Base-by-base conservation (phyloP, 352 stramenopile genomes). In the Phytopythium kandeliae region DNA sequence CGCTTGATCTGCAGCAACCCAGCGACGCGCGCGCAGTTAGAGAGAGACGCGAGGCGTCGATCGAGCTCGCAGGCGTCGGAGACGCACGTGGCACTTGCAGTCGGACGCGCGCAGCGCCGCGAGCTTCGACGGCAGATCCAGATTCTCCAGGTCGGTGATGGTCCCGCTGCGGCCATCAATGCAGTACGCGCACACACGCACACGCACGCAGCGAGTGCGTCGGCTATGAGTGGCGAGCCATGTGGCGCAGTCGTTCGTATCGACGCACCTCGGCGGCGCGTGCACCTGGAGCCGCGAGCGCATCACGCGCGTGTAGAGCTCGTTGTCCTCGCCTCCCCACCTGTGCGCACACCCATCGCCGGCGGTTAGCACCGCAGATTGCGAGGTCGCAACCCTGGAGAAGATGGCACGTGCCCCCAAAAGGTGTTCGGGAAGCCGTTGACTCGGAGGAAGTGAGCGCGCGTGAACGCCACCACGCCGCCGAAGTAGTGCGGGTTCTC, bases 391-490 rank as follows among this genome's bases (percentile, higher is more conserved):
- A 31, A 9, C 4, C 28, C 4, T 9, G 28, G 28, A 31, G 28
- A 31, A 9, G 28, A 9, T 31, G 4, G n/a, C 22, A 25, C 60
- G 28, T 16, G 62, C 50, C 72, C 90, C 89, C 92, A 98, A 62
- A 97, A 98, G 28, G 81, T 98, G 63, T 98, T 98, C 9, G 95
- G 95, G 62, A 96, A 98, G 28, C 94, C 96, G 67, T 98, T 98
- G 49, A 98, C 95, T 24, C 74, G 69, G 53, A 96, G 87, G 54
- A 97, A 98, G 48, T 97, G 79, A 24, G 71, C 54, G 15, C 65
- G 59, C 12, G 71, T 92, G 69, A 97, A 98, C n/a, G 74, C 80
- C 12, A 97, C 88, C 48, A 97, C 92, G 17, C 93, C 93, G 22
- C 91, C 93, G 62, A 98, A 97, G 55, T 98, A 98, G 54, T 94